Evolutionary conservation across 129 eudicot genomes (phyloP).

Genomic region (Kitagawia praeruptora): DNA sequence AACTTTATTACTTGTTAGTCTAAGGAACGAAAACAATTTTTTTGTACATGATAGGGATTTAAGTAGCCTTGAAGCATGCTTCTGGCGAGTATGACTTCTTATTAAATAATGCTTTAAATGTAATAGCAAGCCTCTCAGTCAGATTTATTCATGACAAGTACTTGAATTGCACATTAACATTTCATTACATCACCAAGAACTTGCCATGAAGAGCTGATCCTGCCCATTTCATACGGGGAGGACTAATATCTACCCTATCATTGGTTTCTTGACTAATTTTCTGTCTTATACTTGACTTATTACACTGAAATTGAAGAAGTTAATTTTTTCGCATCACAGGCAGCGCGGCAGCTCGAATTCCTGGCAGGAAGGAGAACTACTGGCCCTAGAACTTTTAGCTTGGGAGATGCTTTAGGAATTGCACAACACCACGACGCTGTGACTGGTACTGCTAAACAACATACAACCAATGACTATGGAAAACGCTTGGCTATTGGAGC

Average conservation of each 20-base stretch:
- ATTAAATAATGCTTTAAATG: background rate
- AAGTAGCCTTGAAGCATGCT: background rate
- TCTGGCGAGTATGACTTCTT: background rate
- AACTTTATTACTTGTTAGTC: background rate
- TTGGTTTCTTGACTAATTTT: background rate
- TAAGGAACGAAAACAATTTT: background rate
- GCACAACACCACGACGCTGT: constrained; percentile 95
- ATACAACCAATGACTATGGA: constrained; percentile 77
- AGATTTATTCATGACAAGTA: background rate
- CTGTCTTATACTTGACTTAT: background rate
- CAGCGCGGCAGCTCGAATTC: constrained; percentile 88
- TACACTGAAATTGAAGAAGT: background rate
- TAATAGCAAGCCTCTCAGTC: background rate
- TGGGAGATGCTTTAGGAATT: constrained; percentile 89
- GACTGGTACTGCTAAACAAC: constrained; percentile 83
- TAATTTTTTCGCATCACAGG: constrained; percentile 22
- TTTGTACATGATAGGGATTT: background rate
- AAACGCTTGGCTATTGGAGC: constrained; percentile 91
- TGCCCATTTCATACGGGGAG: background rate
- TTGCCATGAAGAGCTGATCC: background rate
- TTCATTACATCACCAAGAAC: background rate
- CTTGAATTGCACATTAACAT: background rate
- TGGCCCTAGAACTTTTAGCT: constrained; percentile 43
- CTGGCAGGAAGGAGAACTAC: constrained; percentile 44
- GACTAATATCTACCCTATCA: background rate